phyloP scores from a whole-genome alignment of 208 protist genomes.

The Crithidia mellificae region DNA sequence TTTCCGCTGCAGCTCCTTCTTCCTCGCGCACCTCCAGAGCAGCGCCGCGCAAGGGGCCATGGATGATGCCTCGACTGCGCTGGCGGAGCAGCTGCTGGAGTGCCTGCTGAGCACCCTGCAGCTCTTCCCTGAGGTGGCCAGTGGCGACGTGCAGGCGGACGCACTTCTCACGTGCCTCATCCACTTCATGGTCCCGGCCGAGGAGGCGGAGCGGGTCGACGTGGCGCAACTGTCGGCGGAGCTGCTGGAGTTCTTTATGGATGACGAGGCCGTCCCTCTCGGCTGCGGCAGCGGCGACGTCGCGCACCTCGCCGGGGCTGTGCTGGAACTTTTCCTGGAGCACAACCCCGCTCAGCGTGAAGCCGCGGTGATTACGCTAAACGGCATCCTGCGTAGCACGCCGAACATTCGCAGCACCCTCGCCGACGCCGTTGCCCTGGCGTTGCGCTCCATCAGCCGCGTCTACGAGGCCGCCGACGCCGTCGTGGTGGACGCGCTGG shows the following conservation, averaged over 20 bases:
- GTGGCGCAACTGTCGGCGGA: constrained; percentile 23
- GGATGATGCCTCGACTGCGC: not conserved
- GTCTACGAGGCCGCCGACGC: constrained; percentile 27
- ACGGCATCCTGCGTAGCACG: constrained; percentile 15
- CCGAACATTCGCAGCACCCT: constrained; percentile 22
- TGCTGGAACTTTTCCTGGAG: constrained; percentile 61
- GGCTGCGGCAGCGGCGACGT: constrained; percentile 61
- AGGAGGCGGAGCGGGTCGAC: constrained; percentile 2
- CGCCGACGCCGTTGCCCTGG: constrained; percentile 24
- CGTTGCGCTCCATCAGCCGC: constrained; percentile 29
- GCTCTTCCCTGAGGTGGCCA: constrained; percentile 41
- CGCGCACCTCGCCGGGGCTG: constrained; percentile 35
- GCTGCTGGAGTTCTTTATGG: constrained; percentile 44
- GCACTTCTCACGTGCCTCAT: constrained; percentile 41
- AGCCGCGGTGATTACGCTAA: constrained; percentile 17
- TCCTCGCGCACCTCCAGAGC: constrained; percentile 34
- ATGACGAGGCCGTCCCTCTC: constrained; percentile 62
- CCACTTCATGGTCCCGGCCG: constrained; percentile 40
- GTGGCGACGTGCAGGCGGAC: constrained; percentile 15
- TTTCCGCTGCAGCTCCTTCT: constrained; percentile 34
- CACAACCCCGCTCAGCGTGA: constrained; percentile 28
- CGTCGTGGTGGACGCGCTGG: constrained; percentile 28
- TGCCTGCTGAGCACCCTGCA: constrained; percentile 53
- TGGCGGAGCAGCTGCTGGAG: constrained; percentile 46
- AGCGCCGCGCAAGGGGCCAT: constrained; percentile 5